Conservation (phyloP, 2,329 filamentous ascomycete species). For the Fusarium piperis region DNA sequence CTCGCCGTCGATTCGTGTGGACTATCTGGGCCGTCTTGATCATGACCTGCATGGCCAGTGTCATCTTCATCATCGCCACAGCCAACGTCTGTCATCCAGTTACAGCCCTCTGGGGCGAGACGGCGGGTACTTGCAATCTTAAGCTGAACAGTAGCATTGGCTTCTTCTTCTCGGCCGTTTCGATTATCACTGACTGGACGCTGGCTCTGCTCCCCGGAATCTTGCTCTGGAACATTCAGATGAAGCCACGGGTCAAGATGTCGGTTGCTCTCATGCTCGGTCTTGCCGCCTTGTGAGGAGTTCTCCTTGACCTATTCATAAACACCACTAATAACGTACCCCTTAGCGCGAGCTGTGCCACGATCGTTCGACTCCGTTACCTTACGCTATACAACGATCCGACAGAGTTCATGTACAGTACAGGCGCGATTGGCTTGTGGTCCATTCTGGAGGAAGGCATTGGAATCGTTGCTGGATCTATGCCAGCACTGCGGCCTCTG, state of each 20-base stretch:
- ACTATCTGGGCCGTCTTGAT: conserved; percentile 26
- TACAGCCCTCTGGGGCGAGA: conserved; percentile 37
- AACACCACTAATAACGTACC: neutral
- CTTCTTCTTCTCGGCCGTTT: conserved; percentile 40
- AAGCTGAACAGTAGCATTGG: conserved; percentile 32
- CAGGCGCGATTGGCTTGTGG: conserved; percentile 36
- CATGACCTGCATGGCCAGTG: conserved; percentile 13
- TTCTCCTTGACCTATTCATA: neutral
- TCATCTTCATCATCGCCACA: conserved; percentile 34
- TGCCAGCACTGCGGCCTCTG: conserved; percentile 34
- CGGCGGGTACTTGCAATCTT: conserved; percentile 26
- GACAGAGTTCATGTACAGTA: conserved; percentile 35
- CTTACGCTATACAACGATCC: conserved; percentile 35
- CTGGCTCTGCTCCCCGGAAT: conserved; percentile 40
- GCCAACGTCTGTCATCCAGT: conserved; percentile 40
- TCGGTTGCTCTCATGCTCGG: conserved; percentile 33
- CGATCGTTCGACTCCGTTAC: conserved; percentile 34
- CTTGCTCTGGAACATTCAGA: conserved; percentile 41
- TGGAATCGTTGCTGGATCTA: conserved; percentile 37
- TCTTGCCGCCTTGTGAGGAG: conserved; percentile 34
- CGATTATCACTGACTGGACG: conserved; percentile 41
- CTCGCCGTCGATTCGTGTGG: conserved; percentile 21
- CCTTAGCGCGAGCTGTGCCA: conserved; percentile 34
- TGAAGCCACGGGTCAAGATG: conserved; percentile 37
- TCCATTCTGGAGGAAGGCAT: conserved; percentile 37